Evolutionary conservation across 176 grass and related monocot genomes (phyloP), one percentile per base, ranked within the genome.

Genomic region (Metroxylon sagu): DNA sequence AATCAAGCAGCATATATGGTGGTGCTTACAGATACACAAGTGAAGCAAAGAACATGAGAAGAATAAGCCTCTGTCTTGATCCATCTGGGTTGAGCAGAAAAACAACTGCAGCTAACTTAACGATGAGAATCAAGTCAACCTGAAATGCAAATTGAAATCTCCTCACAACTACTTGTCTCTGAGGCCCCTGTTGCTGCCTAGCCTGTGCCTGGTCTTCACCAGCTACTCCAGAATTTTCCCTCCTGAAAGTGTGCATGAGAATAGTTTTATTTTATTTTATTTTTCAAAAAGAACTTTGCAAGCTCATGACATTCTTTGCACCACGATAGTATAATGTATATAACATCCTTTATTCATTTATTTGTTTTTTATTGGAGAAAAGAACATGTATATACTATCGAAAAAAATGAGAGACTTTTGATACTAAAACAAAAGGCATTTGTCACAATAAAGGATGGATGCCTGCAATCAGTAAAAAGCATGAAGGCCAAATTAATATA

Each of bases 61-160:
- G 78, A 65, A 97, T 60, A 56, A 97, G 73, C 62, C 80, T 87
- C 54, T 91, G 83, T 49, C 75, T 81, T 19, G 93, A 97, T 69
- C 81, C 93, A 71, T 97, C 87, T 58, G 91, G 87, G 50, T 81
- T 85, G 66, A 97, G 80, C 27, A 97, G 63, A 77, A 97, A 97
- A 19, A 97, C 84, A 6, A 91, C 78, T 43, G 84, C 87, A 21
- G 87, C 93, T 68, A 97, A 80, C 77, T 97, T 97, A 73, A 97
- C 76, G 65, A 97, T 87, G 53, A 97, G 60, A 18, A 71, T 60
- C 75, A 88, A 57, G 62, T 97, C 87, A 66, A 97, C 81, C 69
- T 97, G 87, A 82, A 97, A 91, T 57, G 81, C 83, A 14, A 91
- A 88, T 58, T 88, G 84, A 66, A 97, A 88, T 71, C 87, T 84